These are phyloP conservation scores for Ophiobolus disseminans DNA, from an alignment of 2,329 filamentous ascomycete species.

Conservation along the genomic window DNA sequence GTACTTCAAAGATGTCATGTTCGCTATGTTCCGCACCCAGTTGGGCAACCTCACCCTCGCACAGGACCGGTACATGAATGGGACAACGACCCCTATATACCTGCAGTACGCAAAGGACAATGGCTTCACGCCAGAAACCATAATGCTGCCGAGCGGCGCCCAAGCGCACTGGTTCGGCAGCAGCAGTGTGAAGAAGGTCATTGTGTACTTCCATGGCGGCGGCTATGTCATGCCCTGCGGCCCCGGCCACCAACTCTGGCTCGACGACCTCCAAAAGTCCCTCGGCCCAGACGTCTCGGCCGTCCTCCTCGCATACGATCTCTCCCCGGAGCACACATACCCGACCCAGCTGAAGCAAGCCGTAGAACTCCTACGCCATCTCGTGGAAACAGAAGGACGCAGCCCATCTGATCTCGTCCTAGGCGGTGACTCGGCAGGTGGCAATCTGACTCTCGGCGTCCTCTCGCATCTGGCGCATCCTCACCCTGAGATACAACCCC, in stretches of 20 bases:
- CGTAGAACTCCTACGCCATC: conserved; percentile 52
- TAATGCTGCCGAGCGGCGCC: conserved; percentile 50
- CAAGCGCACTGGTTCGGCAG: conserved; percentile 58
- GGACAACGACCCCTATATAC: conserved; percentile 40
- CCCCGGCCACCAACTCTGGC: conserved; percentile 58
- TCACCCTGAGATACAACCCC: conserved; percentile 57
- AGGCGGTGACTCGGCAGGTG: conserved; percentile 62
- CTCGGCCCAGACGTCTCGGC: conserved; percentile 58
- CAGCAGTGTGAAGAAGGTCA: conserved; percentile 46
- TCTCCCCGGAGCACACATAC: conserved; percentile 58
- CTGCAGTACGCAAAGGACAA: conserved; percentile 43
- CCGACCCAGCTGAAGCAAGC: conserved; percentile 59
- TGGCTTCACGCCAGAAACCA: conserved; percentile 48
- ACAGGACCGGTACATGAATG: conserved; percentile 44
- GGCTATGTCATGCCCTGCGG: conserved; percentile 61
- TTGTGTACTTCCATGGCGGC: conserved; percentile 61
- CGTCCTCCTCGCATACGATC: conserved; percentile 65
- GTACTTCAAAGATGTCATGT: conserved; percentile 48
- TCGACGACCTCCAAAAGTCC: conserved; percentile 53
- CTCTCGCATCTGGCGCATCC: conserved; percentile 64
- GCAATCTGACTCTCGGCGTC: conserved; percentile 55
- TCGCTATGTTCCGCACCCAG: conserved; percentile 39
- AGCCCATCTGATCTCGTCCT: conserved; percentile 54
- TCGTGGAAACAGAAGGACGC: conserved; percentile 48
- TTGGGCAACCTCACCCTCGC: conserved; percentile 38